Percentiles rank a stretch among this genome's conserved stretches.
Conservation (phyloP, 2,329 filamentous ascomycete species). For the Coniochaeta prunicola region DNA sequence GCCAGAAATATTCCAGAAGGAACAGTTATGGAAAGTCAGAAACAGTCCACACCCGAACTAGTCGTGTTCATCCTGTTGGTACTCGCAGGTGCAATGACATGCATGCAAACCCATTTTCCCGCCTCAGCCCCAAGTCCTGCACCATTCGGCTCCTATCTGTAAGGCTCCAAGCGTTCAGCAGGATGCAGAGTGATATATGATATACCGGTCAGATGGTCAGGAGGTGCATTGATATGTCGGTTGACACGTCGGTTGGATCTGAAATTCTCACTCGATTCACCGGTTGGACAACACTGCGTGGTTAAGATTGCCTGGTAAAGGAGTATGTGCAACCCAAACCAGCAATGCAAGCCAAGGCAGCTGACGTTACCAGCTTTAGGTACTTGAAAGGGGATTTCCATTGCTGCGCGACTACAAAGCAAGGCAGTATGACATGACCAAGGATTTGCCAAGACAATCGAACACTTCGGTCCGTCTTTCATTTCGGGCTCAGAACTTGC, state of each 20-base stretch:
- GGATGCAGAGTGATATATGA: background rate
- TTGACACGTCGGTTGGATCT: background rate
- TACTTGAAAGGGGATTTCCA: background rate
- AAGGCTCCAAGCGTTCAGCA: background rate
- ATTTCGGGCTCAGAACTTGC: background rate
- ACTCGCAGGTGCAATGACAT: background rate
- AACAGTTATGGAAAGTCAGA: background rate
- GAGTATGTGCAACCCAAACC: background rate
- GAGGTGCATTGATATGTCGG: background rate
- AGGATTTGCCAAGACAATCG: no score
- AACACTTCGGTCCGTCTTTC: background rate
- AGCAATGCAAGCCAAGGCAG: background rate
- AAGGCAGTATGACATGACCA: background rate
- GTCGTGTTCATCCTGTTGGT: background rate
- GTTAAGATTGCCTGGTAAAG: background rate
- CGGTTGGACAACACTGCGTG: background rate
- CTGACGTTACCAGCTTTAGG: background rate
- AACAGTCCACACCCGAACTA: background rate
- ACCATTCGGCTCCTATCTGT: background rate
- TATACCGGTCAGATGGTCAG: constrained; percentile 1
- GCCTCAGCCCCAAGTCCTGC: background rate
- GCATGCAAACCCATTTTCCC: background rate
- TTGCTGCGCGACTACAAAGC: background rate
- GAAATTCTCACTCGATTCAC: background rate
- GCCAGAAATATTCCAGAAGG: background rate